Evolutionary conservation across 257 asterid genomes (phyloP).

Genomic region (Plectranthus barbatus): DNA sequence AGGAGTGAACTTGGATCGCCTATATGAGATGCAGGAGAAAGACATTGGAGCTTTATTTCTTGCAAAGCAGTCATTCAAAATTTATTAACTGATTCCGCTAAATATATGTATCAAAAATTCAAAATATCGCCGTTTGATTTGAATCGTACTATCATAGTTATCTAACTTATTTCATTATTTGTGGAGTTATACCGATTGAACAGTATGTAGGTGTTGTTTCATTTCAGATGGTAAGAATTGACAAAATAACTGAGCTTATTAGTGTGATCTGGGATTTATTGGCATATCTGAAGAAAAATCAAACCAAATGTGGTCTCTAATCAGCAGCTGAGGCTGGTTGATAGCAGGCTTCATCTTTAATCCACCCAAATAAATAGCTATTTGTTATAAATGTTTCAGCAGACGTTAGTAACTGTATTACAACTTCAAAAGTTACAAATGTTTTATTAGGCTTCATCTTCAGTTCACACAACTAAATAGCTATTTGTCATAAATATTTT

Average conservation of each 20-base stretch:
- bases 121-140: too few species aligned
- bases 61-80: background rate
- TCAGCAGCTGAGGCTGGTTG: too few species aligned
- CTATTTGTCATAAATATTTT: background rate
- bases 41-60: slow-evolving; percentile 87
- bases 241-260: background rate
- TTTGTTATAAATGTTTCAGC: too few species aligned
- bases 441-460: background rate
- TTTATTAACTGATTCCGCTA: background rate
- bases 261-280: background rate
- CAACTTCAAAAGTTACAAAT: too few species aligned
- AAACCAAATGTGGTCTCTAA: background rate
- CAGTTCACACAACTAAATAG: background rate
- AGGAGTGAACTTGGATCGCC: slow-evolving; percentile 68
- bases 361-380: too few species aligned
- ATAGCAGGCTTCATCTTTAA: too few species aligned
- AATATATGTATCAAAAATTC: background rate
- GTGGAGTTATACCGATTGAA: background rate
- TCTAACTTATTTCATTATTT: background rate
- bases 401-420: too few species aligned
- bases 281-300: background rate
- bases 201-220: background rate
- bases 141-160: too few species aligned
- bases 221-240: background rate
- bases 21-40: slow-evolving; percentile 81